Evolutionary conservation across 148 eudicot genomes (phyloP).

Genomic region (Cornus kousa): DNA sequence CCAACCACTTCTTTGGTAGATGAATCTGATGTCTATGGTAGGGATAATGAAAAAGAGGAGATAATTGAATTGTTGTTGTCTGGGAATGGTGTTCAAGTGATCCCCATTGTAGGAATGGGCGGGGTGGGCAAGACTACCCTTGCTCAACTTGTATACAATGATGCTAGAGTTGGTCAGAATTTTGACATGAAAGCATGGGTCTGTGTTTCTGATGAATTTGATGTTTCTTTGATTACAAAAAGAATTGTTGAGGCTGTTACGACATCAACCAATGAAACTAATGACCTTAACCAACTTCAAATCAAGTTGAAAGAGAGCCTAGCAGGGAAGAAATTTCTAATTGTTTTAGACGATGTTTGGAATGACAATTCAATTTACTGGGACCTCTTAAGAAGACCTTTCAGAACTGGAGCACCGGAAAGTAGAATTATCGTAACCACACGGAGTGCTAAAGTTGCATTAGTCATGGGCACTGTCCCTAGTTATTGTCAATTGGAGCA

Average conservation of each 20-base stretch:
- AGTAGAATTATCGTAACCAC: conserved; percentile 28
- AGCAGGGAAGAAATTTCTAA: conserved; percentile 3
- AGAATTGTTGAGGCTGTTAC: neutral
- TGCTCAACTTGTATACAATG: conserved; percentile 22
- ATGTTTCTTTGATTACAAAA: neutral
- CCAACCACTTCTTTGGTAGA: conserved; percentile 14
- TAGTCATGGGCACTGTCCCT: conserved; percentile 8
- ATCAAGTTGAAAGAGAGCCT: neutral
- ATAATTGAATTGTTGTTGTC: conserved; percentile 10
- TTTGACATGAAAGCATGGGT: conserved; percentile 20
- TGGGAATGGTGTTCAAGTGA: neutral
- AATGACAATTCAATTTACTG: conserved; percentile 8
- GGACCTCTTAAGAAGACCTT: neutral
- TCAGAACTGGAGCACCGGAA: conserved; percentile 11
- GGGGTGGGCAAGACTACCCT: conserved; percentile 27
- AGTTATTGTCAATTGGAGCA: neutral
- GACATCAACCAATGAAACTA: too few relatives aligned
- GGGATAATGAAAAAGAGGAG: conserved; percentile 18
- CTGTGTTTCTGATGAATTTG: neutral
- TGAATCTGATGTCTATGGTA: conserved; percentile 16
- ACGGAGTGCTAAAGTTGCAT: conserved; percentile 1
- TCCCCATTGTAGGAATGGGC: conserved; percentile 30
- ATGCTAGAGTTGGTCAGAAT: neutral
- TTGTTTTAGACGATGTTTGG: conserved; percentile 26
- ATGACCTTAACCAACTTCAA: neutral